Base-by-base conservation (phyloP, 2,329 filamentous ascomycete species). In the Polytolypa hystricis region DNA sequence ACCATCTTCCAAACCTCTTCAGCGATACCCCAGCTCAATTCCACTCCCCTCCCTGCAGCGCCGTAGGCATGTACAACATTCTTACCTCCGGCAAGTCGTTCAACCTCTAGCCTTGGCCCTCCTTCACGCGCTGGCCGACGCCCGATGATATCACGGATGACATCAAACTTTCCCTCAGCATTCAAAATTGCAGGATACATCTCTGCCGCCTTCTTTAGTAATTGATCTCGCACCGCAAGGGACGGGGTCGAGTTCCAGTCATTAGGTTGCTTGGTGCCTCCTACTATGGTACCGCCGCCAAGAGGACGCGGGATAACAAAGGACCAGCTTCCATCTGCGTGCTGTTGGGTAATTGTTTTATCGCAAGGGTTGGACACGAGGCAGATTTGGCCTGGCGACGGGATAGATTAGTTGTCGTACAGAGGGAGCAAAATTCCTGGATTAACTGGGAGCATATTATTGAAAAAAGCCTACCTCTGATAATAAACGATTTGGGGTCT, bases 241-340 rank as follows among this genome's bases (percentile, higher is more conserved):
- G 64, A 70, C 1, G 74, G 68, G 12, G 63, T 56, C 0, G 64
- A 52, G 31, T 70, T 62, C 70, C 71, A 77, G 50, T 78, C 62
- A 38, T 70, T 57, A 1, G 67, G 64, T 48, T 80, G 70, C 51
- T 79, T 80, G 7, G 76, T 81, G 0, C 77, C 77, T 4, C 77
- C 78, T 14, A 81, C 70, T 26, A 81, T 63, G 0, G 77, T 81
- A 2, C 77, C 77, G 3, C 77, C 77, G 21, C 71, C 63, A 17
- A 76, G 70, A 6, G 68, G 70, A 2, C 78, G 67, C 1, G 77
- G 75, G 4, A 81, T 72, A 30, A 69, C 67, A 43, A 81, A 80
- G 0, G 69, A 67, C 73, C 75, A 79, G 6, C 62, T 67, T 0
- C 77, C 77, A 49, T 81, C 75, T 0, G 64, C 63, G 47, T 74